A percentile compares a stretch with the other conserved stretches of the same genome.
phyloP scores from a whole-genome alignment of 179 eudicot genomes.

The Drosera spatulata region DNA sequence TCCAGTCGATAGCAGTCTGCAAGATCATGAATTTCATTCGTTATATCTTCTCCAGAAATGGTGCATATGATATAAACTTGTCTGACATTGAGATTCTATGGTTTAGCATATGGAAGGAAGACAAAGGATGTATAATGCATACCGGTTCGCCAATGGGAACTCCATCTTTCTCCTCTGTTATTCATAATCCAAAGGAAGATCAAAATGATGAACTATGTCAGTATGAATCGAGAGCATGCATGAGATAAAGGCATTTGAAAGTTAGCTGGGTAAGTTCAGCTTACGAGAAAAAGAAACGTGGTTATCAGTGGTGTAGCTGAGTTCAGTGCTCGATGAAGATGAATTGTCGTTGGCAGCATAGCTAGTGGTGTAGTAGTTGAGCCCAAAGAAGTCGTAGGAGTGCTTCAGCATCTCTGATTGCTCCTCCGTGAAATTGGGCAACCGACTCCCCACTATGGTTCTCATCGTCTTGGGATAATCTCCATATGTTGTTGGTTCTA shows the following conservation, averaged over 20 bases:
- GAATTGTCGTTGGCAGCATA: neutral
- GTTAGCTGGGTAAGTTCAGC: neutral
- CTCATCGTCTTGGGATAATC: constrained; percentile 17
- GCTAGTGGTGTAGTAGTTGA: constrained; percentile 16
- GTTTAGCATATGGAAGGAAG: too few species aligned
- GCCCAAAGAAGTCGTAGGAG: constrained; percentile 24
- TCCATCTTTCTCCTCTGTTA: constrained; percentile 1
- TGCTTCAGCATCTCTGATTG: constrained; percentile 12
- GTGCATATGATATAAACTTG: too few species aligned
- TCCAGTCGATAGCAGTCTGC: neutral
- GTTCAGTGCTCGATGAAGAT: neutral
- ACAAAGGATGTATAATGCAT: too few species aligned
- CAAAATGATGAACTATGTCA: neutral
- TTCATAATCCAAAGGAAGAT: too few species aligned
- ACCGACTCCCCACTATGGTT: constrained; percentile 9
- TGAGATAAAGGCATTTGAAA: neutral
- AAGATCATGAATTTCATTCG: neutral
- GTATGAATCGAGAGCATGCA: neutral
- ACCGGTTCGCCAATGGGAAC: constrained; percentile 6
- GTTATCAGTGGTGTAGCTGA: constrained; percentile 5
- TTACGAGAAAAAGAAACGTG: neutral
- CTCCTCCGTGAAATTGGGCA: constrained; percentile 14
- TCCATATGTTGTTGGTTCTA: constrained; percentile 19
- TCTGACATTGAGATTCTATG: too few species aligned
- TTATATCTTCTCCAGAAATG: too few species aligned